Conservation (phyloP, 805 yeast genomes). For the Zygosaccharomyces siamensis region DNA sequence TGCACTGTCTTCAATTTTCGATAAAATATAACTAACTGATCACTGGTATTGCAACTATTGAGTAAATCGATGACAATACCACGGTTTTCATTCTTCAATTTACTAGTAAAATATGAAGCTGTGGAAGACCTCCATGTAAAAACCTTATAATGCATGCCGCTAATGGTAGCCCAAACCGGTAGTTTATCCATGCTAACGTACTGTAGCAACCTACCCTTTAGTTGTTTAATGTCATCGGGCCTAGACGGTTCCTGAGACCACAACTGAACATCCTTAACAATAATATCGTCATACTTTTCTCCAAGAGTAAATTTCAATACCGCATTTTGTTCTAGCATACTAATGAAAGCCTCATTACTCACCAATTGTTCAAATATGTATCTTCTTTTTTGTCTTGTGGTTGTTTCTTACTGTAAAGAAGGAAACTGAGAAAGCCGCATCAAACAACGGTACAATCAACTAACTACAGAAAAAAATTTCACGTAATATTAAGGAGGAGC, state of each 20-base stretch:
- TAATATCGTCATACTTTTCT: conserved; percentile 15
- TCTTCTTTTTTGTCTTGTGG: background rate
- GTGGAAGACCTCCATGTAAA: conserved; percentile 28
- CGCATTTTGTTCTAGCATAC: conserved; percentile 13
- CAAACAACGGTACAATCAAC: background rate
- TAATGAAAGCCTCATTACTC: background rate
- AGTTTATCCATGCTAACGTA: conserved; percentile 23
- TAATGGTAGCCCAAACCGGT: conserved; percentile 28
- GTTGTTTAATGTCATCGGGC: background rate
- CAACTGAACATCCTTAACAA: conserved; percentile 28
- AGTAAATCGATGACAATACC: conserved; percentile 21
- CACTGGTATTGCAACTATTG: background rate
- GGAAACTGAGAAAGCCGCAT: background rate
- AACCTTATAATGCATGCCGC: conserved; percentile 13
- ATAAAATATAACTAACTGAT: conserved; percentile 7
- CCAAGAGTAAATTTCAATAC: conserved; percentile 24
- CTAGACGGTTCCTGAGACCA: conserved; percentile 17
- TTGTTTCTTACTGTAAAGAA: background rate
- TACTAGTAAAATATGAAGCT: conserved; percentile 26
- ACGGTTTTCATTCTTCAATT: conserved; percentile 21
- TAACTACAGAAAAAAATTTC: background rate
- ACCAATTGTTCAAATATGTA: background rate
- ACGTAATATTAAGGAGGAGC: background rate
- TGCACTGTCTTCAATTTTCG: conserved; percentile 4
- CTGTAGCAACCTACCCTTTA: conserved; percentile 19